Evolutionary conservation across 495 filamentous ascomycete species (phyloP).

Genomic region (Daldinia childiae): DNA sequence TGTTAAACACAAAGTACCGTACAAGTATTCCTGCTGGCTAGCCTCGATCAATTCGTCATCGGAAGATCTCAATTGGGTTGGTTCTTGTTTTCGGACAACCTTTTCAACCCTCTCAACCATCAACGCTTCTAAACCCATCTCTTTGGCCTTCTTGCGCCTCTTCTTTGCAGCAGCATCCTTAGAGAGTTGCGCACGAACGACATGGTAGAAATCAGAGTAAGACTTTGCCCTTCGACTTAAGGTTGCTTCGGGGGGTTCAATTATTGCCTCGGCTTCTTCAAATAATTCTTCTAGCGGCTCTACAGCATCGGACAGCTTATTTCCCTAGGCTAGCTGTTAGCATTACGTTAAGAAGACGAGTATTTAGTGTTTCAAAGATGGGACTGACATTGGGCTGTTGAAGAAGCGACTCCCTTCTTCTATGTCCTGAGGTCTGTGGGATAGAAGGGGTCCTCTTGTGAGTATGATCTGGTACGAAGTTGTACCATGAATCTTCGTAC

Average conservation of each 20-base stretch:
- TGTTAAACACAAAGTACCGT: constrained; percentile 43
- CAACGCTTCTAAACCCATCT: constrained; percentile 56
- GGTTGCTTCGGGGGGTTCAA: constrained; percentile 69
- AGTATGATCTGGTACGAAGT: constrained; percentile 65
- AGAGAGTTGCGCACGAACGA: constrained; percentile 63
- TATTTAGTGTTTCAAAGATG: neutral
- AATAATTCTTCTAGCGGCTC: constrained; percentile 56
- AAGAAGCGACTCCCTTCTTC: constrained; percentile 70
- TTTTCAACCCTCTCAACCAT: constrained; percentile 57
- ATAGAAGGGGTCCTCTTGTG: constrained; percentile 54
- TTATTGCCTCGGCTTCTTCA: constrained; percentile 60
- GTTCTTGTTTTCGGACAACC: constrained; percentile 56
- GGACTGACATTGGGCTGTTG: constrained; percentile 73
- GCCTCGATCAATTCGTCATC: constrained; percentile 76
- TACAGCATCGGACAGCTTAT: constrained; percentile 50
- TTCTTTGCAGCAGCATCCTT: constrained; percentile 56
- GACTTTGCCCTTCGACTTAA: constrained; percentile 74
- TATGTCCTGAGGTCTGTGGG: constrained; percentile 58
- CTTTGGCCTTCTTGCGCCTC: constrained; percentile 49
- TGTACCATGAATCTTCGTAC: constrained; percentile 83
- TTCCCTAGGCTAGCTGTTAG: constrained; percentile 47
- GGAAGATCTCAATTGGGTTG: constrained; percentile 61
- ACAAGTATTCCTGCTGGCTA: constrained; percentile 88
- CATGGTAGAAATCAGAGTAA: constrained; percentile 76
- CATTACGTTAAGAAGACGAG: constrained; percentile 14